Evolutionary conservation across 2,329 filamentous ascomycete genomes (phyloP), one percentile per base, ranked within the genome.

Genomic region (Trichoderma citrinoviride): DNA sequence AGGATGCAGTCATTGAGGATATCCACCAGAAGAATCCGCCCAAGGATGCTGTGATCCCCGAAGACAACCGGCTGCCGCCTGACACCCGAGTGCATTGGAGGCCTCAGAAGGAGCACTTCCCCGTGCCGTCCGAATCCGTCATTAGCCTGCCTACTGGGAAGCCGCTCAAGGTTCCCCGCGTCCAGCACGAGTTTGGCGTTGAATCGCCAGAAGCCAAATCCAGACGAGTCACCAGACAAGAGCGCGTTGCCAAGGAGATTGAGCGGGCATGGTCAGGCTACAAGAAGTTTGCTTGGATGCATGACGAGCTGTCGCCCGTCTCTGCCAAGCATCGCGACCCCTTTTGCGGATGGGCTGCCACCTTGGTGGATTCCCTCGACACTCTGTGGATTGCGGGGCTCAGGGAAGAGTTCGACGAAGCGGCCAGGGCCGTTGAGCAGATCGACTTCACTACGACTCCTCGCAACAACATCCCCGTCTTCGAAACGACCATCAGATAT

Each of bases 261-360:
- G 80, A 85, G 71, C 89, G 89, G 70, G 88, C 92, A 0, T 98
- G 95, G 94, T 78, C 81, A 4, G 92, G 91, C 41, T 98, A 98
- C 78, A 90, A 85, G 72, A 82, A 87, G 67, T 83, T 88, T 71
- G 94, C 93, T 12, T 95, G 91, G 87, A 85, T 88, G 67, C 91
- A 96, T 70, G 95, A 98, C 73, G 95, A 98, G 78, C 78, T 98
- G 17, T 83, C 79, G 50, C 95, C 95, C 2, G 81, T 94, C 10
- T 85, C 86, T 33, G 88, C 88, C 58, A 80, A 78, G 15, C 86
- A 81, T 68, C 85, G 86, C 19, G 90, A 97, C 73, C 91, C 92
- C 0, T 98, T 98, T 76, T 94, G 92, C 73, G 92, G 90, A 56
- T 97, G 93, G 93, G 91, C 91, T 19, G 93, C 93, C 17, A 96